These are phyloP conservation scores for Amborella trichopoda DNA, from an alignment of 164 flowering plant species.

Conservation along the genomic window DNA sequence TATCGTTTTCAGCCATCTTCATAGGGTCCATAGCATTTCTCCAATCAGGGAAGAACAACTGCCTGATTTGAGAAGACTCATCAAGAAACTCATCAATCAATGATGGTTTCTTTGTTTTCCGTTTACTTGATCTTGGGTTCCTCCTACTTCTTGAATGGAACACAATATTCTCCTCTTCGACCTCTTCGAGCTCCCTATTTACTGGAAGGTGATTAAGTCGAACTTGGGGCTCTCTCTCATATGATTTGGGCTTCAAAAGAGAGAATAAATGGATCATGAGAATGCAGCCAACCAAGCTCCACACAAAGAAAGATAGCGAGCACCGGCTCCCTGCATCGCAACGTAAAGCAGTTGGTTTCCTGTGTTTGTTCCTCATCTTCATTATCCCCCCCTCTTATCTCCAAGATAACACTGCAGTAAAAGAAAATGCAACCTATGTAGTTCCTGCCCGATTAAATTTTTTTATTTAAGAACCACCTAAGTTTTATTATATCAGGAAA, in stretches of 20 bases:
- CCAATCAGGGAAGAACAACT: constrained; percentile 62
- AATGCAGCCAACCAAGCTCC: constrained; percentile 57
- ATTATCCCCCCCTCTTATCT: constrained; percentile 43
- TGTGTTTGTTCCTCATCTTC: constrained; percentile 79
- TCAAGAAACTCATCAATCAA: constrained; percentile 90
- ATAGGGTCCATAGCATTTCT: constrained; percentile 60
- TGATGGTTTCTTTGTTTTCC: constrained; percentile 56
- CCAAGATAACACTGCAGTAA: constrained; percentile 48
- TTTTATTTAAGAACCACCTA: no score
- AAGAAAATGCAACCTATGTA: constrained; percentile 40
- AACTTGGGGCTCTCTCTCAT: constrained; percentile 16
- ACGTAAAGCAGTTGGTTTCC: constrained; percentile 66
- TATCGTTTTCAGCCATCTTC: constrained; percentile 41
- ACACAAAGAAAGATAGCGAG: constrained; percentile 33
- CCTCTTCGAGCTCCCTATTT: constrained; percentile 56
- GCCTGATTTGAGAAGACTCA: constrained; percentile 69
- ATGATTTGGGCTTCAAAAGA: constrained; percentile 22
- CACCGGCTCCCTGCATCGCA: constrained; percentile 88
- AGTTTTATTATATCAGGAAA: no score
- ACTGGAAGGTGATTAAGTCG: constrained; percentile 25
- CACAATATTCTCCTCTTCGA: constrained; percentile 70
- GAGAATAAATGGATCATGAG: constrained; percentile 53
- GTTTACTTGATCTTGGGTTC: constrained; percentile 73
- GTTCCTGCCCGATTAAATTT: constrained; percentile 14
- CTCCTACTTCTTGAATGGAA: constrained; percentile 71